Conservation (phyloP, 176 grass and related monocot genomes). For the Raddia guianensis region DNA sequence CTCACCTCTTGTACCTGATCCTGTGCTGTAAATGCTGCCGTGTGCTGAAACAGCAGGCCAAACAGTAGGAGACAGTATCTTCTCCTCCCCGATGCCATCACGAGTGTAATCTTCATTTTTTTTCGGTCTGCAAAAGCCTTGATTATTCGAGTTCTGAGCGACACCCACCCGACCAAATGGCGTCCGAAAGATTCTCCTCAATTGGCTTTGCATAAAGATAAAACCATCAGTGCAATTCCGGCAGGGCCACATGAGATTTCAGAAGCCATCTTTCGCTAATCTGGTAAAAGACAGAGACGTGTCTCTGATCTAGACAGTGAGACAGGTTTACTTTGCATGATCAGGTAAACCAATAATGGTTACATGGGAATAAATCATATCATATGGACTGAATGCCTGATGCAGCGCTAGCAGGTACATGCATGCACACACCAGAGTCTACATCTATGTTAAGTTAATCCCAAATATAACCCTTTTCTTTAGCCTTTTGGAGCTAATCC, state of each 20-base stretch:
- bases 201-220: constrained; percentile 34
- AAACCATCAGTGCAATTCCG: background rate
- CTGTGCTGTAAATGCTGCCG: background rate
- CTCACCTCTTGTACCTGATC: background rate
- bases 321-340: constrained; percentile 41
- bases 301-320: constrained; percentile 26
- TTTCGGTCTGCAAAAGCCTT: background rate
- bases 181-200: constrained; percentile 43
- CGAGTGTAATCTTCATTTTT: background rate
- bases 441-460: background rate
- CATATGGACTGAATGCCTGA: background rate
- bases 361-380: constrained; percentile 28
- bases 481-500: background rate
- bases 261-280: constrained; percentile 53
- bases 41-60: background rate
- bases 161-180: constrained; percentile 18
- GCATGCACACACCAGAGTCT: background rate
- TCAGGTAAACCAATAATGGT: constrained; percentile 36
- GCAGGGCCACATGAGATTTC: constrained; percentile 34
- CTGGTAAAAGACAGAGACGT: constrained; percentile 48
- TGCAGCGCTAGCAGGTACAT: background rate
- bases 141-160: background rate
- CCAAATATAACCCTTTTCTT: background rate
- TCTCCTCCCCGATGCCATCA: background rate
- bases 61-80: background rate